These are phyloP conservation scores for Kodamaea sp. DNA, from an alignment of 1,139 yeast genomes.

Conservation along the genomic window DNA sequence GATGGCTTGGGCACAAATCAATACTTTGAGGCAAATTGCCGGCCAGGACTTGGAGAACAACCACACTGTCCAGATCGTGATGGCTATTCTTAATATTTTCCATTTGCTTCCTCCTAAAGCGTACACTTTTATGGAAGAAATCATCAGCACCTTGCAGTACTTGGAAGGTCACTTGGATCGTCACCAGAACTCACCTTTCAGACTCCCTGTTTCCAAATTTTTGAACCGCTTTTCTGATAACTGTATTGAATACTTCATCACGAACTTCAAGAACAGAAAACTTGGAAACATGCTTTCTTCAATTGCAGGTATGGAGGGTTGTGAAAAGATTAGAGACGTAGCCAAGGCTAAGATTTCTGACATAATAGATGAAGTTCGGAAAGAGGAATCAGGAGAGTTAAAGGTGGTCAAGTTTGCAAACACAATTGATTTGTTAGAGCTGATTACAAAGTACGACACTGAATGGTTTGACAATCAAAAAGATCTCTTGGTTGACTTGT, in stretches of 20 bases:
- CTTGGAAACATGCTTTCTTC: constrained; percentile 68
- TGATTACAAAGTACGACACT: constrained; percentile 52
- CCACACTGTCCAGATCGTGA: constrained; percentile 80
- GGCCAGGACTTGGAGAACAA: constrained; percentile 76
- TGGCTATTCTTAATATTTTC: constrained; percentile 88
- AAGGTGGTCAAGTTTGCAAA: constrained; percentile 71
- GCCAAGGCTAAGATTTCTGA: constrained; percentile 54
- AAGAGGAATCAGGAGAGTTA: constrained; percentile 52
- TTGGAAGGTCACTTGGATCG: constrained; percentile 85
- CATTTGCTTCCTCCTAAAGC: constrained; percentile 93
- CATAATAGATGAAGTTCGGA: constrained; percentile 36
- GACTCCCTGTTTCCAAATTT: constrained; percentile 88
- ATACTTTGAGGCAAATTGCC: constrained; percentile 68
- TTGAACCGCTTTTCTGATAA: constrained; percentile 81
- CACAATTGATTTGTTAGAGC: constrained; percentile 61
- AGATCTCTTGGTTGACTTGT: constrained; percentile 48
- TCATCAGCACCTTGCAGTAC: constrained; percentile 71
- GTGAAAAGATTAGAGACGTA: constrained; percentile 55
- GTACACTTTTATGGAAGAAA: constrained; percentile 84
- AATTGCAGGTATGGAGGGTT: constrained; percentile 60
- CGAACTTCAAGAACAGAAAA: constrained; percentile 66
- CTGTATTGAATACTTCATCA: constrained; percentile 68
- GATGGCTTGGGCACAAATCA: constrained; percentile 95
- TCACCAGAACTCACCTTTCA: constrained; percentile 84
- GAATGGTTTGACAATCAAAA: constrained; percentile 65